Base-by-base conservation (phyloP, 768 basidiomycete genomes). In the Macrolepiota fuliginosa region DNA sequence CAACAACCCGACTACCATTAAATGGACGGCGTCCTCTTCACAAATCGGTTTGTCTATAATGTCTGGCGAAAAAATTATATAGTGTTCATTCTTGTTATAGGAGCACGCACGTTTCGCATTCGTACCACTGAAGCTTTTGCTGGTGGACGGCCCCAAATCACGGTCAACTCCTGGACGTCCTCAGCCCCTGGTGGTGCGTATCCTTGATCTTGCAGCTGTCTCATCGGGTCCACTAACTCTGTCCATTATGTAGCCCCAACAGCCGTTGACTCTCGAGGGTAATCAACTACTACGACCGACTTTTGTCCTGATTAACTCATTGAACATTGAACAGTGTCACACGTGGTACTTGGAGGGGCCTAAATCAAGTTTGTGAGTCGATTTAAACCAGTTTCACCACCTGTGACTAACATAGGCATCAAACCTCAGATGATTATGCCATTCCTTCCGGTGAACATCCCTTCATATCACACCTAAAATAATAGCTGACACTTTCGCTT, bases 311-410 rank as follows among this genome's bases (percentile, higher is more conserved):
- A 9, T 17, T 12, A 4, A 15, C 24, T 46, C 4, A 53, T 35
- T 54, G 29, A 57, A n/a, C 10, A 10, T 47, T 35, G 54, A 29
- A 15, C 50, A 77, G 79, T 53, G 76, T 83, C 39, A 81, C 80
- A 53, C 77, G 80, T 57, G 80, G 81, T n/a, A 82, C 80, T 27
- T 83, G 79, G 79, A 76, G 81, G 37, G 80, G 81, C 13, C 46
- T 77, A 29, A 81, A 80, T 56, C 72, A 78, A 73, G 70, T 78
- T 54, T 81, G 78, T 77, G 60, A 70, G 75, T 70, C 65, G 0
- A 4, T 35, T 24, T 3, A 37, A 49, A 27, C 27, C 56, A 24
- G 51, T 45, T 9, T 39, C 19, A n/a, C n/a, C 37, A 7, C 37
- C 42, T 15, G 17, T 1, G 29, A 15, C n/a, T 22, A n/a, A 24